Conservation (phyloP, 148 eudicot genomes). For the Cornus controversa region DNA sequence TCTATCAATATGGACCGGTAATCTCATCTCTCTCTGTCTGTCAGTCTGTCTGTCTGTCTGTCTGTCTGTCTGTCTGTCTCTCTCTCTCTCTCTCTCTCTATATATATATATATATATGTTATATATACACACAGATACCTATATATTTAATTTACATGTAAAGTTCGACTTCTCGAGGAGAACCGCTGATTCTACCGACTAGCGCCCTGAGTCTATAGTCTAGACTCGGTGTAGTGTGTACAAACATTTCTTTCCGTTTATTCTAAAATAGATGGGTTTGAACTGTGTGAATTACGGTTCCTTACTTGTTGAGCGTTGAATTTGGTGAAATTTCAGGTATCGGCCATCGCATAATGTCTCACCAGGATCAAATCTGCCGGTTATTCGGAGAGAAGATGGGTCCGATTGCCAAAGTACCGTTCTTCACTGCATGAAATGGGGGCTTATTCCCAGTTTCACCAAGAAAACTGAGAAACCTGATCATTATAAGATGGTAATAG, state of each 20-base stretch:
- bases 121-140: too few species aligned
- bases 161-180: too few species aligned
- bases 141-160: too few species aligned
- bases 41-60: too few species aligned
- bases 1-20: constrained; percentile 70
- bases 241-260: background rate
- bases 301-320: background rate
- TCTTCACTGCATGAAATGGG: constrained; percentile 97
- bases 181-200: background rate
- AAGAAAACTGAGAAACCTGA: constrained; percentile 91
- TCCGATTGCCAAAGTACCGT: constrained; percentile 42
- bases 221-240: background rate
- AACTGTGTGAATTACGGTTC: background rate
- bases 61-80: too few species aligned
- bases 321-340: constrained; percentile 41
- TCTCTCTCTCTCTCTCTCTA: background rate
- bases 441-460: constrained; percentile 88
- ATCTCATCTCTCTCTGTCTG: background rate
- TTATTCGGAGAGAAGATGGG: constrained; percentile 67
- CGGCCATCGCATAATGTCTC: constrained; percentile 70
- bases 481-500: constrained; percentile 77
- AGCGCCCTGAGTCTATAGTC: background rate
- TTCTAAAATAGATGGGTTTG: background rate
- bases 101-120: background rate
- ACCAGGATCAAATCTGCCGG: constrained; percentile 81